Evolutionary conservation across 345 rosid genomes (phyloP), one percentile per base, ranked within the genome.

Genomic region (Luvunga scandens): DNA sequence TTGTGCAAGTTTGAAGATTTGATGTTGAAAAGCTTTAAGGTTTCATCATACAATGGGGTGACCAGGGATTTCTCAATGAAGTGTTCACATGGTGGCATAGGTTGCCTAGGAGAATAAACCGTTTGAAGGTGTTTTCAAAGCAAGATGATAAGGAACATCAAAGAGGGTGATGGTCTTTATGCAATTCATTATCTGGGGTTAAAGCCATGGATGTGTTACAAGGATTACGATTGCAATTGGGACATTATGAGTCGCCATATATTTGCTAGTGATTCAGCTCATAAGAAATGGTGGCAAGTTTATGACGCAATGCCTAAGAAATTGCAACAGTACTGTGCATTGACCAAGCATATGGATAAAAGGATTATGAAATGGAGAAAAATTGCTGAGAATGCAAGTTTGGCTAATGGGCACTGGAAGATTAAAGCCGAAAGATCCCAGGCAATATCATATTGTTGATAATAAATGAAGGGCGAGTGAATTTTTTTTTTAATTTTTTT

Each of bases 191-290:
- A 87, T 67, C 66, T 96, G 68, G 99, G 99, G 22, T 36, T 83
- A 70, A 96, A 96, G 88, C 99, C 99, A 42, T 96, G 99, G 99
- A 80, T 83, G 82, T 96, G 99, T 78, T 96, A 92, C 42, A 83
- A 83, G 73, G 99, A 96, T 66, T 96, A 93, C 33, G 99, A 94
- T 60, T 96, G 99, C 39, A 96, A 96, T 6, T 93, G 99, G 98
- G 98, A 93, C 75, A 78, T 33, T 50, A 72, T 10, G 39, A 56
- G 9, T 39, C 67, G 78, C 0, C 87, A 67, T 0, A 61, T 38
- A n/a, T 96, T 86, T 80, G 98, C 99, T 0, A 93, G 96, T 33
- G 97, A 96, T 34, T 74, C 83, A 0, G 92, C 90, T 18, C 89
- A 90, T 28, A 30, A 61, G 75, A 84, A 65, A 70, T 96, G 98